Evolutionary conservation across 179 eudicot genomes (phyloP).

Genomic region (Silene coronaria): DNA sequence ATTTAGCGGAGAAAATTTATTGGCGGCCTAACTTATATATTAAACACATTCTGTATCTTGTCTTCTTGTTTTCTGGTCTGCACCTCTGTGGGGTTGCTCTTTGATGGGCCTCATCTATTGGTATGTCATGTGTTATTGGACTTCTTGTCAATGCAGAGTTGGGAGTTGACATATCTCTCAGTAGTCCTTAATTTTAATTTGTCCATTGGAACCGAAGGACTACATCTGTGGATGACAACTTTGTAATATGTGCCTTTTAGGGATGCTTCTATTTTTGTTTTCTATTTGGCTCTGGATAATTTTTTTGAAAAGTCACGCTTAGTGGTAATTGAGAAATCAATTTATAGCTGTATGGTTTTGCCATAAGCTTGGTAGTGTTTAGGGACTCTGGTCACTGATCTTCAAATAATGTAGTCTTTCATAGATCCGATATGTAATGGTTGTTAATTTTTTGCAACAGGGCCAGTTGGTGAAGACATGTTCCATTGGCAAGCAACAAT

Average conservation of each 20-base stretch:
- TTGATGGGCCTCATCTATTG: not conserved
- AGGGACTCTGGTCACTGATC: not conserved
- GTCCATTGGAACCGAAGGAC: no score
- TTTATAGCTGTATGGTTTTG: not conserved
- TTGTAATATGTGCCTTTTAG: no score
- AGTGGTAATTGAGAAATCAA: not conserved
- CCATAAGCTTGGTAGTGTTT: not conserved
- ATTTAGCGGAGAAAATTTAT: not conserved
- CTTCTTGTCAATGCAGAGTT: no score
- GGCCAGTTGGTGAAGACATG: constrained; percentile 8
- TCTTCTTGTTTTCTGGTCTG: not conserved
- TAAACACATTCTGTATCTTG: not conserved
- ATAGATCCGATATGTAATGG: not conserved
- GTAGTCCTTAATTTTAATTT: no score
- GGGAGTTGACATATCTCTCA: no score
- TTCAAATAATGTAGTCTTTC: not conserved
- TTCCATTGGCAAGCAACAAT: constrained; percentile 9
- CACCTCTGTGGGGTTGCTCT: not conserved
- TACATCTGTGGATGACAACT: no score
- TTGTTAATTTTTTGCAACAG: not conserved
- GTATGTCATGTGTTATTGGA: no score
- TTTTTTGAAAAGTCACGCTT: not conserved
- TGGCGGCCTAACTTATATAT: not conserved
- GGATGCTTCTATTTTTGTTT: not conserved
- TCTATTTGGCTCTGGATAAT: not conserved